Base-by-base conservation (phyloP, 176 grass and related monocot species). In the Ananas comosus region DNA sequence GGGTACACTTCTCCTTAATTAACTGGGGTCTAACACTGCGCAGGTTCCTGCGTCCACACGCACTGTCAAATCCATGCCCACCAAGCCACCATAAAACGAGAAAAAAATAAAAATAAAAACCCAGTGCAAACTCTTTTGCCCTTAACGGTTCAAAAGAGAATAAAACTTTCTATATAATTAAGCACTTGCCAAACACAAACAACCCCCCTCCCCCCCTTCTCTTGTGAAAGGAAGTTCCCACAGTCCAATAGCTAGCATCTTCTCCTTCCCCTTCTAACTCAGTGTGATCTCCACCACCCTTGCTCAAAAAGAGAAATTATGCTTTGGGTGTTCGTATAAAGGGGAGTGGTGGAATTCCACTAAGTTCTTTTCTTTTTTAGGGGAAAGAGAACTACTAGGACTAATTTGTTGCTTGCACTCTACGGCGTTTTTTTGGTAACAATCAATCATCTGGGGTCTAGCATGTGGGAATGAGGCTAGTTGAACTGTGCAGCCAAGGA, bases 401-500 rank as follows among this genome's bases (percentile, higher is more conserved):
- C 5, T 42, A 33, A 71, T 49, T 6, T 63, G 69, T 1, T 66
- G 1, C 25, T 27, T 27, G 25, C 25, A 27, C 25, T 2, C 25
- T 27, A 27, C 1, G 25, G 25, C 25, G 25, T 27, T 27, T 27
- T 24, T 27, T 1, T 2, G 25, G 25, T 27, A 27, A 27, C 25
- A 27, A 28, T 69, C 25, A 27, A 28, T 69, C 79, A 87, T 87
- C 81, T 83, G 51, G 64, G 84, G 48, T 80, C 87, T 88, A 83
- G 91, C 87, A 96, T 96, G 82, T 67, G 87, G 70, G 64, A 58
- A 85, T 54, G 74, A 91, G 82, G 87, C 11, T 63, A 80, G 74
- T 76, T 82, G 64, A 42, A 80, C 73, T 82, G 68, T 83, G 84
- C 81, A 91, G 91, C 91, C 91, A 96, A 91, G 91, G 77, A 91